A percentile compares a stretch with the other conserved stretches of the same genome.
Conservation (phyloP, 73 alveolate species). For the Tetrahymena thermophila region DNA sequence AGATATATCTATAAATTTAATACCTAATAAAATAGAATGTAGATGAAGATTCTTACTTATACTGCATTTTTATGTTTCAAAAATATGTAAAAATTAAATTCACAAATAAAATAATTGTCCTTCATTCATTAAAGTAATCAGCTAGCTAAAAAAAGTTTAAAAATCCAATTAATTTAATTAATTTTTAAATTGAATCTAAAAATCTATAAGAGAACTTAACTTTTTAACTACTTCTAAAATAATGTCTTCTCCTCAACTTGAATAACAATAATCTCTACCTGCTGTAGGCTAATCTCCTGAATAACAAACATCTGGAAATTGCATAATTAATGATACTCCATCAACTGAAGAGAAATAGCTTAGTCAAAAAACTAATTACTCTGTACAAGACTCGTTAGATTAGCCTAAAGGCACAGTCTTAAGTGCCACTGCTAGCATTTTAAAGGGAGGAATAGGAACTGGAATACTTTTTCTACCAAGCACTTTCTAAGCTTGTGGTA, state of each 20-base stretch:
- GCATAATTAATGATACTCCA: neutral
- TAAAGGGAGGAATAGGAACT: neutral
- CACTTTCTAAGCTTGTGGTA: neutral
- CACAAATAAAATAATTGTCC: neutral
- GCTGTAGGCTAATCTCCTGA: neutral
- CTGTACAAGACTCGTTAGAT: neutral
- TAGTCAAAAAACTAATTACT: no score
- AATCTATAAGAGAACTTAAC: no score
- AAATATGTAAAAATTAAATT: neutral
- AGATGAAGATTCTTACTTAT: neutral
- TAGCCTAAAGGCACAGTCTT: neutral
- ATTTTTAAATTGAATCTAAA: no score
- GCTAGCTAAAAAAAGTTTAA: no score
- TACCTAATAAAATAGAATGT: neutral
- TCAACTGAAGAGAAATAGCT: neutral
- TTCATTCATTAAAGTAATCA: neutral
- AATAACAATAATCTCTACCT: neutral
- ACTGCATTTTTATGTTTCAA: neutral
- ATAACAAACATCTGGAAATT: neutral
- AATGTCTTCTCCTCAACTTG: neutral
- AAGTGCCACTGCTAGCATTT: neutral
- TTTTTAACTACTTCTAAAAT: no score
- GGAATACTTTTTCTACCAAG: neutral
- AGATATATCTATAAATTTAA: neutral
- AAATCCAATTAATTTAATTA: no score